Conservation (phyloP, 257 asterid species). For the Solanum lignicaule region DNA sequence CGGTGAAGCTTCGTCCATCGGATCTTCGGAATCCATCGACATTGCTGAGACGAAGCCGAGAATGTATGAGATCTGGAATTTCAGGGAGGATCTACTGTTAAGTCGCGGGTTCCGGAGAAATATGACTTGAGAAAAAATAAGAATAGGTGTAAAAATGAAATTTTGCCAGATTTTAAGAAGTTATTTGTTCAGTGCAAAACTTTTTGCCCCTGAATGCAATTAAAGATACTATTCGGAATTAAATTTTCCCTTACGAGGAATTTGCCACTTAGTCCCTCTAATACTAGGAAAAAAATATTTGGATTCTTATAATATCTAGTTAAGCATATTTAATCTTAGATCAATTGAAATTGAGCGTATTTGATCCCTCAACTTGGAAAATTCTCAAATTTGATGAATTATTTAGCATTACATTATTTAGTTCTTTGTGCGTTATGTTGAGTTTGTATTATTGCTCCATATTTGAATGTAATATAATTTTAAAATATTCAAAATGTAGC, state of each 20-base stretch:
- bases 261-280: not conserved
- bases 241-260: not conserved
- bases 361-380: not conserved
- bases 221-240: not conserved
- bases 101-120: not conserved
- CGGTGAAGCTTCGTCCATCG: constrained; percentile 34
- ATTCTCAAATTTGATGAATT: not conserved
- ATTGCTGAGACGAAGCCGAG: not conserved
- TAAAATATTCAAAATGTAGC: not conserved
- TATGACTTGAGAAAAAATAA: not conserved
- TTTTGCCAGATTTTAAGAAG: not conserved
- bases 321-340: not conserved
- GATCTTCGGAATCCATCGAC: constrained; percentile 53
- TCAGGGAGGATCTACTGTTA: not conserved
- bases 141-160: not conserved
- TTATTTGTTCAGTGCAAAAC: not conserved
- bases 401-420: not conserved
- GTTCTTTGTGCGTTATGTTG: not conserved
- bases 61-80: not conserved
- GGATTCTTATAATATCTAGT: not conserved
- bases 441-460: not conserved
- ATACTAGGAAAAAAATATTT: not conserved
- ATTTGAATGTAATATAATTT: not conserved
- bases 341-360: not conserved
- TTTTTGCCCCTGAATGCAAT: not conserved